These are phyloP conservation scores for Termitomyces sp. DNA, from an alignment of 768 basidiomycete genomes.

Conservation along the genomic window DNA sequence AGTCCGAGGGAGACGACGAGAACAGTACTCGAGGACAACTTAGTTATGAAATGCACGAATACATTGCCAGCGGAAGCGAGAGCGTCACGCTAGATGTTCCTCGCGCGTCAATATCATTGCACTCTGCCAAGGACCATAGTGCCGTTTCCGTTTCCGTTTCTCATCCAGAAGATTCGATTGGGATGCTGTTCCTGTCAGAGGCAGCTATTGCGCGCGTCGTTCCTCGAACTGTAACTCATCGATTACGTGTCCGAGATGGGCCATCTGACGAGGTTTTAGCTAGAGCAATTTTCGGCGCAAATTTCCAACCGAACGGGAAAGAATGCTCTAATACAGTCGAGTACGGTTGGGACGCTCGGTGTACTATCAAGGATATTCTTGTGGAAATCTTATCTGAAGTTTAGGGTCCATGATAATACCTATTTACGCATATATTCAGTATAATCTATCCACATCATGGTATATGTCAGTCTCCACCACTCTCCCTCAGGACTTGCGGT, in stretches of 20 bases:
- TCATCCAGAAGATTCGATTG: constrained; percentile 11
- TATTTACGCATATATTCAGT: no score
- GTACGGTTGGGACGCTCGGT: constrained; percentile 18
- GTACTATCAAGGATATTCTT: constrained; percentile 62
- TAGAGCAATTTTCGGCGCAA: constrained; percentile 55
- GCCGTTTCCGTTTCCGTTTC: not conserved
- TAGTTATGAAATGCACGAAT: constrained; percentile 5
- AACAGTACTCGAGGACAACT: not conserved
- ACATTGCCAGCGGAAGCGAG: constrained; percentile 13
- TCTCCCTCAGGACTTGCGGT: no score
- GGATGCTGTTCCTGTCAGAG: constrained; percentile 58
- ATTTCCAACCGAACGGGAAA: constrained; percentile 26
- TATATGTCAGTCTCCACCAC: no score
- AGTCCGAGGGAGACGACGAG: constrained; percentile 1
- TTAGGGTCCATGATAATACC: no score
- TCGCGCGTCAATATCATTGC: constrained; percentile 8
- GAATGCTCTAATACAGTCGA: not conserved
- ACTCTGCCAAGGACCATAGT: not conserved
- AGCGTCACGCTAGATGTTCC: constrained; percentile 7
- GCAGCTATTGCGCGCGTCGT: constrained; percentile 71
- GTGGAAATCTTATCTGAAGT: constrained; percentile 43
- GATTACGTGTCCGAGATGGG: constrained; percentile 62
- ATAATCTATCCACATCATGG: no score
- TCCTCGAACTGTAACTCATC: constrained; percentile 70
- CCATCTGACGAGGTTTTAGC: constrained; percentile 67